Percentiles rank a stretch among this genome's conserved stretches.
phyloP scores from a whole-genome alignment of 129 eudicot genomes.

The Glebionis coronaria region DNA sequence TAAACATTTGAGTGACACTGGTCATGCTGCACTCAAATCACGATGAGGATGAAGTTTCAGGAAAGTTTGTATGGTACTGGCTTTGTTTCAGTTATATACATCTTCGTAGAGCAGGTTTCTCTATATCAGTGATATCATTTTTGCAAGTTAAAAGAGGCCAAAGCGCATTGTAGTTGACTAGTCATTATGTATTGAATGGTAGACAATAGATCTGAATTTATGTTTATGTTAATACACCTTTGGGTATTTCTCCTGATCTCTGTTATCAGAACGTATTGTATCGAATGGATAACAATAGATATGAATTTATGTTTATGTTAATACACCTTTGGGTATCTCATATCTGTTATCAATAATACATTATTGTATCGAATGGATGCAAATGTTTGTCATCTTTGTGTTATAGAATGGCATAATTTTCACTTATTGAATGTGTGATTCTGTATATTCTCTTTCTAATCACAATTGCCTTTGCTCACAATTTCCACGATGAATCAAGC shows the following conservation, averaged over 20 bases:
- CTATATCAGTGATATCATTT: conserved; percentile 10
- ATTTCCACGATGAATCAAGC: neutral
- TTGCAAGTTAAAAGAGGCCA: conserved; percentile 12
- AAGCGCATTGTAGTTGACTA: conserved; percentile 3
- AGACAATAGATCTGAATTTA: neutral
- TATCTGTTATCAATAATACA: conserved; percentile 2
- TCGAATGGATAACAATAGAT: neutral
- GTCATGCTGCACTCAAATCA: conserved; percentile 72
- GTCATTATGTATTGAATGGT: neutral
- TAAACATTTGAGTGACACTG: conserved; percentile 78
- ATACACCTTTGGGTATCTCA: neutral
- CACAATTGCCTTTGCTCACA: conserved; percentile 7
- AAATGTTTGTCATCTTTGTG: conserved; percentile 1
- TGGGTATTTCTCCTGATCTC: conserved; percentile 1
- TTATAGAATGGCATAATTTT: conserved; percentile 8
- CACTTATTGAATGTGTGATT: neutral
- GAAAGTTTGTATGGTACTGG: conserved; percentile 11
- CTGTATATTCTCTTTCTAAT: neutral
- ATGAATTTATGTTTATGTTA: neutral
- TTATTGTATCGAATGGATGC: neutral
- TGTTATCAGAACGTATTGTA: conserved; percentile 5
- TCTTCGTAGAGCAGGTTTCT: conserved; percentile 18
- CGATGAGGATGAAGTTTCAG: conserved; percentile 31
- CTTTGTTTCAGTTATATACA: conserved; percentile 15
- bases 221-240: neutral